Evolutionary conservation across 768 basidiomycete species (phyloP).

Genomic region (Lactarius hatsudake): DNA sequence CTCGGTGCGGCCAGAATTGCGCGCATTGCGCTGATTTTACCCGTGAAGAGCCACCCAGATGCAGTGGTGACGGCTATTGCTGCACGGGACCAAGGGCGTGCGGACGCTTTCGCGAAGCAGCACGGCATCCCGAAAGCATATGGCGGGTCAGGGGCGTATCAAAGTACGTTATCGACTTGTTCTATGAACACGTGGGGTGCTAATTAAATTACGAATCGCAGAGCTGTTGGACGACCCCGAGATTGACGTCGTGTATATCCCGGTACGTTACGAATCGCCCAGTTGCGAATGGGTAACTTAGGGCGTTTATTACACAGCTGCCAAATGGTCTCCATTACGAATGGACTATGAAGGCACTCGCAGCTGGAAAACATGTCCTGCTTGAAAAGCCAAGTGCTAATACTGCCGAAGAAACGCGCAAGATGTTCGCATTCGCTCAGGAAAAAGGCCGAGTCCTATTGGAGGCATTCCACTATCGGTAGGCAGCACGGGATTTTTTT

Average conservation of each 20-base stretch:
- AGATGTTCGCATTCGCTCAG: slow-evolving; percentile 51
- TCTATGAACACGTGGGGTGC: not conserved
- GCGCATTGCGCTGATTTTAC: slow-evolving; percentile 48
- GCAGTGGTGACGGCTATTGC: slow-evolving; percentile 57
- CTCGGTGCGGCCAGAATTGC: slow-evolving; percentile 56
- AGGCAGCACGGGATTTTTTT: not conserved
- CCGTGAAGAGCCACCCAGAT: slow-evolving; percentile 54
- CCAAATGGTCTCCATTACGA: slow-evolving; percentile 63
- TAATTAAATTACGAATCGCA: slow-evolving; percentile 24
- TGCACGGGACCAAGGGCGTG: slow-evolving; percentile 49
- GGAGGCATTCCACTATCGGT: slow-evolving; percentile 62
- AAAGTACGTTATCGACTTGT: slow-evolving; percentile 38
- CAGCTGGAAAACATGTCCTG: slow-evolving; percentile 61
- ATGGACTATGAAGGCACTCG: slow-evolving; percentile 63
- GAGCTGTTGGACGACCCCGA: slow-evolving; percentile 51
- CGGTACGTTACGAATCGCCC: slow-evolving; percentile 36
- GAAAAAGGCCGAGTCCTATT: slow-evolving; percentile 51
- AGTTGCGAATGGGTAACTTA: not conserved
- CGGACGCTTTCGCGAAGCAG: slow-evolving; percentile 52
- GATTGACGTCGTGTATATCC: slow-evolving; percentile 58
- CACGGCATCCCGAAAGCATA: slow-evolving; percentile 51
- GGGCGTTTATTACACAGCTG: slow-evolving; percentile 35
- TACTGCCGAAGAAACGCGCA: slow-evolving; percentile 49
- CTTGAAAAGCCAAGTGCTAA: slow-evolving; percentile 59
- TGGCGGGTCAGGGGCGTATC: slow-evolving; percentile 47